These are phyloP conservation scores for Iberis pinnata DNA, from an alignment of 345 rosid genomes.

Conservation along the genomic window DNA sequence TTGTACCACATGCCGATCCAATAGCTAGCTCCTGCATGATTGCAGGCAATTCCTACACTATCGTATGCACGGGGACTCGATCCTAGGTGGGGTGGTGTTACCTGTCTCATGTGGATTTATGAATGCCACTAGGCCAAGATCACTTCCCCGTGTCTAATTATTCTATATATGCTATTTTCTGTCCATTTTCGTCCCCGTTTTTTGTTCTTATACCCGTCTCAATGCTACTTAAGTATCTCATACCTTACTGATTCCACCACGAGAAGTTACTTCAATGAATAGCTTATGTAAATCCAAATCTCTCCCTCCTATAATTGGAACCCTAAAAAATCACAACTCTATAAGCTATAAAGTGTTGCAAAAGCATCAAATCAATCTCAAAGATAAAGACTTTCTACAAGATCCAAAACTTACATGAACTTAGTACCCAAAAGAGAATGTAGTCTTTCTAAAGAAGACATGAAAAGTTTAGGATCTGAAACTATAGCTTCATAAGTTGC, in stretches of 20 bases:
- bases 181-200: too few relatives aligned
- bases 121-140: too few relatives aligned
- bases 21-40: too few relatives aligned
- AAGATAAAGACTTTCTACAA: background rate
- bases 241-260: conserved; percentile 96
- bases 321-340: conserved; percentile 49
- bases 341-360: background rate
- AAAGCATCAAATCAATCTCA: background rate
- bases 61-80: too few relatives aligned
- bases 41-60: too few relatives aligned
- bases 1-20: too few relatives aligned
- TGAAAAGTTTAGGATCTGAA: conserved; percentile 52
- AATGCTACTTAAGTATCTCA: too few relatives aligned
- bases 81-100: too few relatives aligned
- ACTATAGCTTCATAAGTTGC: conserved; percentile 67
- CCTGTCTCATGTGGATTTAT: too few relatives aligned
- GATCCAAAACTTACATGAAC: conserved; percentile 52
- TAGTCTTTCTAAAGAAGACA: conserved; percentile 63
- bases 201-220: too few relatives aligned
- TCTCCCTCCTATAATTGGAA: conserved; percentile 86
- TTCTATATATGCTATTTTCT: too few relatives aligned
- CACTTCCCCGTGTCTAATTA: too few relatives aligned
- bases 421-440: conserved; percentile 80
- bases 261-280: conserved; percentile 87
- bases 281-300: conserved; percentile 86